Evolutionary conservation across 1,284 basidiomycete species (phyloP).

Genomic region (Marasmius sp.): DNA sequence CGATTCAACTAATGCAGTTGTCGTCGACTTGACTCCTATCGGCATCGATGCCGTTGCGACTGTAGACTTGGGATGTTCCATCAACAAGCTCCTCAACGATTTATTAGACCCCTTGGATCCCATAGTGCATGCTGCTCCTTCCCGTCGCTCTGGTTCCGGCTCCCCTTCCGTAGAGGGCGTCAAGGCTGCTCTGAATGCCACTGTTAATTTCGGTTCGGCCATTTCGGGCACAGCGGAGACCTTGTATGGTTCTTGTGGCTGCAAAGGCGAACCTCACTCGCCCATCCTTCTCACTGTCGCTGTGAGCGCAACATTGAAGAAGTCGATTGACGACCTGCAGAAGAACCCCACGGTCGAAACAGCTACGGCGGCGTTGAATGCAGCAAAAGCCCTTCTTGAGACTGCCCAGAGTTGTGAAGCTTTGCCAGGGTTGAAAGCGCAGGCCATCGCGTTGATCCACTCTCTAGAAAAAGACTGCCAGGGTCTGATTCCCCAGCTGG

Average conservation of each 20-base stretch:
- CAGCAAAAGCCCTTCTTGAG: not conserved
- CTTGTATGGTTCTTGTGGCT: not conserved
- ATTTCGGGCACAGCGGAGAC: not conserved
- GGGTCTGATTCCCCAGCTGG: not conserved
- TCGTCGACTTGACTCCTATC: not conserved
- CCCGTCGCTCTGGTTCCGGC: not conserved
- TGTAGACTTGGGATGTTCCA: not conserved
- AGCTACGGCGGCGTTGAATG: not conserved
- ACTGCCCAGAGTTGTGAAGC: not conserved
- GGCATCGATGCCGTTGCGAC: not conserved
- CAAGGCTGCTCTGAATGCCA: not conserved
- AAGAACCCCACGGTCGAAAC: not conserved
- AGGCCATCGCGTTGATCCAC: not conserved
- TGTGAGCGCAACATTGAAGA: not conserved
- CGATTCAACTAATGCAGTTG: not conserved
- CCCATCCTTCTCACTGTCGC: not conserved
- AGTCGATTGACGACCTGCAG: not conserved
- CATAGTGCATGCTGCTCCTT: not conserved
- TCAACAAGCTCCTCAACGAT: not conserved
- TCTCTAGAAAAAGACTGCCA: not conserved
- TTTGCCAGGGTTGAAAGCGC: not conserved
- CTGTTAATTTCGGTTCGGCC: not conserved
- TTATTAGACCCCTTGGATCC: not conserved
- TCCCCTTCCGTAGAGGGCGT: not conserved
- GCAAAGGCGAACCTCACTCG: not conserved